Evolutionary conservation across 352 stramenopile species (phyloP), one percentile per base, ranked within the genome.

Genomic region (Globisporangium polare): DNA sequence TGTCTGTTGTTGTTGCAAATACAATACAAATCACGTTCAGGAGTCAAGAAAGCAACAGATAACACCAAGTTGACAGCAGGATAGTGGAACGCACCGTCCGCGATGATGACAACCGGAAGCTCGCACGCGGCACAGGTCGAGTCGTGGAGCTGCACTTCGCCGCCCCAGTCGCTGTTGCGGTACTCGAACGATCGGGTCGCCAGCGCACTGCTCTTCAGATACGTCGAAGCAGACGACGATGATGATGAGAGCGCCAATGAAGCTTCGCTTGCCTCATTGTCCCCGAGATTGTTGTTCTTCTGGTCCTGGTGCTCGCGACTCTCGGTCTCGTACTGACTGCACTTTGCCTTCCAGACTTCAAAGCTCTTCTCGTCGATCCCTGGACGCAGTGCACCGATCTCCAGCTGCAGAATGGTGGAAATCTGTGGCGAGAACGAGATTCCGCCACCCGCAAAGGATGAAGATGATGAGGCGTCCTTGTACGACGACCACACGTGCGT

Each of bases 161-260:
- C 85, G 50, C 87, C 87, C 87, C 87, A 95, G 56, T 94, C 87
- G 57, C 86, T 93, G 65, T 90, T 93, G 27, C 84, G 75, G 56
- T 83, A 91, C 46, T 95, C 87, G 69, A 89, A 95, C 18, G 73
- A 80, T 39, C 82, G 69, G 58, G 63, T 71, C 15, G 74, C 65
- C 42, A 83, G 49, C 6, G 31, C 31, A 43, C 29, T 66, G 1
- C 47, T 71, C 5, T 55, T 67, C 50, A 49, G 5, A 27, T 41
- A 42, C 3, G 39, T 15, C 17, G 27, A 55, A 20, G 41, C 17
- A 0, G 37, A 43, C 18, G 20, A 31, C 5, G 24, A 12, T 17
- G 51, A 5, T 33, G 42, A 45, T 9, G n/a, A 9, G 9, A 42
- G 43, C 43, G 20, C 12, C 12, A 17, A 39, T 39, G 33, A 39